A percentile compares a stretch with the other conserved stretches of the same genome.
phyloP scores from a whole-genome alignment of 805 yeast species.

The Monosporozyma yasuniensis region DNA sequence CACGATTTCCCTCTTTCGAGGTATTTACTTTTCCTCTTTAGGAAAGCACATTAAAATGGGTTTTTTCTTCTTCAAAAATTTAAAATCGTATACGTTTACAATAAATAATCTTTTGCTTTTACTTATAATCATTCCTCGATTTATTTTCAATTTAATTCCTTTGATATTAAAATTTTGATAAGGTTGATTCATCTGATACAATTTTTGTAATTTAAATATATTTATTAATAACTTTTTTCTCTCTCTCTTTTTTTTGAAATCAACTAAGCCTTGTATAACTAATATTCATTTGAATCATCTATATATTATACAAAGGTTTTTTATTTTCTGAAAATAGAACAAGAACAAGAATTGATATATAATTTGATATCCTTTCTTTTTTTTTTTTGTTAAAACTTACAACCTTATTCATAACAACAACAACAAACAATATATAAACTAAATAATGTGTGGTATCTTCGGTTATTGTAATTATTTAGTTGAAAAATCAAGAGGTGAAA shows the following conservation, averaged over 20 bases:
- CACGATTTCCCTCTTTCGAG: neutral
- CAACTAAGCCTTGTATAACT: neutral
- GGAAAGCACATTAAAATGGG: neutral
- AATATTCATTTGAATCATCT: too few species aligned
- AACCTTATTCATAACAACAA: too few species aligned
- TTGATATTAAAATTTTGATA: neutral
- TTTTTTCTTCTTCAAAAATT: neutral
- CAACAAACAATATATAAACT: too few species aligned
- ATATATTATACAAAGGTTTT: too few species aligned
- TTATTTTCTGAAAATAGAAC: too few species aligned
- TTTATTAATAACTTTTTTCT: neutral
- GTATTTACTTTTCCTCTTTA: neutral
- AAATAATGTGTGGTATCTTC: slow-evolving; percentile 77
- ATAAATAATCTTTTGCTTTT: neutral
- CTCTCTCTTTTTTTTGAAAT: neutral
- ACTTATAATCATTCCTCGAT: neutral
- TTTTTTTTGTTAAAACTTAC: too few species aligned
- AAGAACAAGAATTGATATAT: too few species aligned
- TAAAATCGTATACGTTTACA: neutral
- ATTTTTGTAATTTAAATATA: too few species aligned
- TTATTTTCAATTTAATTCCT: neutral
- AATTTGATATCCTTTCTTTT: neutral
- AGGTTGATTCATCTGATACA: neutral
- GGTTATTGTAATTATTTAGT: slow-evolving; percentile 95
- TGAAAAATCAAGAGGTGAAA: slow-evolving; percentile 86